Evolutionary conservation across 352 stramenopile species (phyloP), one percentile per base, ranked within the genome.

Genomic region (Globisporangium polare): DNA sequence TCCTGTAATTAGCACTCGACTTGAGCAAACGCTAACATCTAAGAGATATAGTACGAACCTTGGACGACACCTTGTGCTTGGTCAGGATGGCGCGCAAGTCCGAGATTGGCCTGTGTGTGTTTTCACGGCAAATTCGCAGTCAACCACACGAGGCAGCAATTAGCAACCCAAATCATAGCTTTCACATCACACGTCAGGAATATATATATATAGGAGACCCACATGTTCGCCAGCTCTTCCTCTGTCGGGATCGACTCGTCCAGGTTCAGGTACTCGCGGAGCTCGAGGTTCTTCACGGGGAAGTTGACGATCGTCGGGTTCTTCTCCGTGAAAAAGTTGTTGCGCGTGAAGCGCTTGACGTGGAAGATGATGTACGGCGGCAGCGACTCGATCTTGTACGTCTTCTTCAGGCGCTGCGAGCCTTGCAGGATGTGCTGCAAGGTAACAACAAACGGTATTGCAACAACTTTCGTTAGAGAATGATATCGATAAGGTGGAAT

Each of bases 251-350:
- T 55, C 7, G 62, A 66, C 31, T 74, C 65, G 27, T 88, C 73
- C 31, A 89, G 65, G 49, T 83, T 79, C 37, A 97, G 54, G 65
- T 96, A 97, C 52, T 97, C 86, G 9, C 76, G 85, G 45, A 99
- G 75, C 74, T 99, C 97, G 20, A 99, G 80, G 73, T 99, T 99
- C 72, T 99, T 99, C 31, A 99, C 92, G 5, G 97, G 97, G 65
- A 99, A 99, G 35, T 97, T 97, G 8, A 99, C 97, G 78, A 99
- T 99, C 10, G 97, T 99, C 27, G 96, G 96, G 72, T 99, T 99
- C 78, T 99, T 99, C 80, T 99, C 98, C 1, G 92, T 83, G 59
- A 97, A 98, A 66, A 99, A 99, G 53, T 97, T 95, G 80, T 99
- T 99, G 24, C 89, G 90, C 35, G 94, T 98, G 71, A 99, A 99